Evolutionary conservation across 129 eudicot genomes (phyloP), one percentile per base, ranked within the genome.

Genomic region (Centrapalus pauciflorus): DNA sequence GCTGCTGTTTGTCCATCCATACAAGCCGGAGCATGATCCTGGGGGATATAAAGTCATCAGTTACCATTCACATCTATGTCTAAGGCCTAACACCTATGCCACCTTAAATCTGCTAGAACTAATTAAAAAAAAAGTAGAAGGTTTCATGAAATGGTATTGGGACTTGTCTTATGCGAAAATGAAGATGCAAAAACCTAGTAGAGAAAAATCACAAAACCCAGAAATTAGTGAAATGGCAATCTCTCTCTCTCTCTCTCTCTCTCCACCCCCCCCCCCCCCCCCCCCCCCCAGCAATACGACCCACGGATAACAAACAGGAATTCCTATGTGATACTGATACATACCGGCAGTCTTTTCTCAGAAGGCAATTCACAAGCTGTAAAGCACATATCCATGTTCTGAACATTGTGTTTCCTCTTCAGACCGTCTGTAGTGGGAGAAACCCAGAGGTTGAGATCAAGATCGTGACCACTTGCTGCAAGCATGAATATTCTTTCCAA

Each of bases 391-490:
- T 76, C 80, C 70, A 77, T 41, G 45, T 70, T 77, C 66, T 67
- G 76, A 21, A 70, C 55, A 19, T 60, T 79, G 46, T 71, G 61
- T 60, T 51, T 71, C 67, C 76, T 79, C 60, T 71, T 73, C 20
- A 74, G 74, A 55, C 80, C 79, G 70, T 77, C 72, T 34, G 66
- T 51, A 29, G 89, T 41, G 72, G 88, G 63, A 60, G 96, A 85
- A 52, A 87, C 78, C 55, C 88, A 77, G 33, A 91, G 90, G 79
- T 85, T 87, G 63, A 91, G 96, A 77, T 91, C 94, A 58, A 91
- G 94, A 68, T 80, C 80, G 52, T 82, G 81, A 38, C 84, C 76
- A 30, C 45, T 62, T 61, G 62, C 96, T 87, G 83, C 77, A 71
- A 35, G 34, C 59, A 74, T 27, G 60, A 54, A 25, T 48, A 52